phyloP scores from a whole-genome alignment of 2,329 filamentous ascomycete species.

The Atkinsonella hypoxylon region DNA sequence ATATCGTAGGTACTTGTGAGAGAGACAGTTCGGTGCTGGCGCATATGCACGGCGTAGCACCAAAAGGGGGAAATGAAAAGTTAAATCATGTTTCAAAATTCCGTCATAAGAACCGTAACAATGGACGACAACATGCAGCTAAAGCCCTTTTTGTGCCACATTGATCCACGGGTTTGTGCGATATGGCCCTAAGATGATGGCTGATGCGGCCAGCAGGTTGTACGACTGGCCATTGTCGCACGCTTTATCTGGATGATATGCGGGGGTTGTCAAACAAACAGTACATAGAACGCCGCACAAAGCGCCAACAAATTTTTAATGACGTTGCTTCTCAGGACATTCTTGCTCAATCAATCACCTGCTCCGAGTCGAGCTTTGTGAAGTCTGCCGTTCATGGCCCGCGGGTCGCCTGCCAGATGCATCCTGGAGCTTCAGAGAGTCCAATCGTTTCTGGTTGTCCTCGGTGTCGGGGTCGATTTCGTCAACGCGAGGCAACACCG shows the following conservation, averaged over 20 bases:
- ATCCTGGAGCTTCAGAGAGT: conserved; percentile 84
- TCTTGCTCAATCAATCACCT: conserved; percentile 26
- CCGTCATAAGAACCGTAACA: conserved; percentile 6
- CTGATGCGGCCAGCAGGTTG: neutral
- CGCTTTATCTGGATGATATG: neutral
- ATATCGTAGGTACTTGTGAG: neutral
- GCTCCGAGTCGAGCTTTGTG: conserved; percentile 41
- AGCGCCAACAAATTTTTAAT: too few relatives aligned
- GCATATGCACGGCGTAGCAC: neutral
- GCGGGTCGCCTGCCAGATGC: conserved; percentile 46
- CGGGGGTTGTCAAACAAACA: neutral
- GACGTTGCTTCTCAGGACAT: neutral
- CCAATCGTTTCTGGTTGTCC: conserved; percentile 75
- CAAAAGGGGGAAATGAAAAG: neutral
- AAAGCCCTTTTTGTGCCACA: neutral
- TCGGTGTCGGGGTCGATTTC: conserved; percentile 71
- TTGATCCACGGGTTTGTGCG: neutral
- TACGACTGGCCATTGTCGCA: neutral
- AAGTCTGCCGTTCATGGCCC: conserved; percentile 48
- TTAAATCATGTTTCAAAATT: conserved; percentile 2
- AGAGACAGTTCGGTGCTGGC: neutral
- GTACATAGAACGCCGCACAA: neutral
- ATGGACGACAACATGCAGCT: neutral
- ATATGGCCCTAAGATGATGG: neutral
- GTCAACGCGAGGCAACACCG: conserved; percentile 43